Conservation (phyloP, 805 yeast genomes). For the Sugiyamaella marilandica region DNA sequence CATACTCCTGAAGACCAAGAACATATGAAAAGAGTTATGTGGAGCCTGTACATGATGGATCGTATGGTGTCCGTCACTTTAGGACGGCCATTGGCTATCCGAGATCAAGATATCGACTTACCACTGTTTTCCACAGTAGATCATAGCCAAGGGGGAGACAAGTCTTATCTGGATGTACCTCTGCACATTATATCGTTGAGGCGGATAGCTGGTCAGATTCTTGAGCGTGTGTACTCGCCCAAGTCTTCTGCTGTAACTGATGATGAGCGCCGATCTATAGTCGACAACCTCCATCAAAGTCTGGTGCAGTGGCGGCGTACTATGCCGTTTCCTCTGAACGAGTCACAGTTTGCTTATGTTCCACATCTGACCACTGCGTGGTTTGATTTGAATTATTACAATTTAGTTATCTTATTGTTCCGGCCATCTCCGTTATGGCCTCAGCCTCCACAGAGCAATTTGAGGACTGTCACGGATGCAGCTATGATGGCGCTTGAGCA, state of each 20-base stretch:
- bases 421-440: constrained; percentile 23
- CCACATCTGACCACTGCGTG: constrained; percentile 23
- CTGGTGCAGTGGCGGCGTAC: constrained; percentile 19
- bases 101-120: constrained; percentile 46
- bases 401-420: constrained; percentile 18
- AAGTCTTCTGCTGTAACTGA: constrained; percentile 24
- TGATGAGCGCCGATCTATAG: constrained; percentile 32
- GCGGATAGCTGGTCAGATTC: constrained; percentile 44
- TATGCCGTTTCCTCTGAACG: constrained; percentile 20
- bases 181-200: constrained; percentile 39
- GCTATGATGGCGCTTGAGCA: constrained; percentile 19
- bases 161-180: constrained; percentile 15
- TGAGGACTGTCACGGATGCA: constrained; percentile 17
- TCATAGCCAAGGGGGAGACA: not conserved
- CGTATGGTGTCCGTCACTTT: constrained; percentile 44
- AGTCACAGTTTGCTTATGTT: constrained; percentile 15
- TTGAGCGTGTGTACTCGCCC: constrained; percentile 44
- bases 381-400: constrained; percentile 22
- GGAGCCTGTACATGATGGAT: constrained; percentile 28
- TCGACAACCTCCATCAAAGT: constrained; percentile 35
- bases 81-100: constrained; percentile 46
- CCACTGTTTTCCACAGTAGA: not conserved
- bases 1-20: constrained; percentile 19
- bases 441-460: constrained; percentile 13
- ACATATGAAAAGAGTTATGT: constrained; percentile 24